A percentile compares a stretch with the other conserved stretches of the same genome.
These are phyloP conservation scores for Elsinoe necatrix DNA, from an alignment of 2,329 filamentous ascomycete genomes.

Conservation along the genomic window DNA sequence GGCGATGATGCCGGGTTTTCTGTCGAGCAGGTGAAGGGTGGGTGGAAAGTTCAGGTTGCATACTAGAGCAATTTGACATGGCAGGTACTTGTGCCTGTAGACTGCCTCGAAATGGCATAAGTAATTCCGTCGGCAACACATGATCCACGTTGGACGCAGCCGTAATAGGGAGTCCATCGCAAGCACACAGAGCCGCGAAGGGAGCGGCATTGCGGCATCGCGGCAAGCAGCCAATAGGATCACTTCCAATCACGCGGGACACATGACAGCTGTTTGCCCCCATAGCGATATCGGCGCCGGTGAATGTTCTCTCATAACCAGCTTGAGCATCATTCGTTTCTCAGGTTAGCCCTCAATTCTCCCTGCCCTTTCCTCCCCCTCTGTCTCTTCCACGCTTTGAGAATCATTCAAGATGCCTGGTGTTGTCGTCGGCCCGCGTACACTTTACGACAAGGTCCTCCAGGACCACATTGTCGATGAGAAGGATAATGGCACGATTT, in stretches of 20 bases:
- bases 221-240: background rate
- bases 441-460: constrained; percentile 97
- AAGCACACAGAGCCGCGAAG: background rate
- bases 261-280: background rate
- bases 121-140: too few species aligned
- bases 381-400: background rate
- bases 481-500: constrained; percentile 82
- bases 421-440: constrained; percentile 41
- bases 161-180: too few species aligned
- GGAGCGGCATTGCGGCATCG: background rate
- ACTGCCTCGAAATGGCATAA: too few species aligned
- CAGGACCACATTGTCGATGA: constrained; percentile 90
- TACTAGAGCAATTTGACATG: background rate
- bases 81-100: too few species aligned
- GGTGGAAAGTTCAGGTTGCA: background rate
- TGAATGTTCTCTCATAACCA: background rate
- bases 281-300: background rate
- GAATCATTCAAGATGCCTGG: constrained; percentile 23
- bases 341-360: background rate
- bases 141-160: too few species aligned
- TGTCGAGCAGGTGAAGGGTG: constrained; percentile 15
- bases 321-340: background rate
- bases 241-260: background rate
- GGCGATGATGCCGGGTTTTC: constrained; percentile 23
- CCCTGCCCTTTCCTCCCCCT: background rate